Base-by-base conservation (phyloP, 1,284 basidiomycete species). In the Laetiporus sulphureus region DNA sequence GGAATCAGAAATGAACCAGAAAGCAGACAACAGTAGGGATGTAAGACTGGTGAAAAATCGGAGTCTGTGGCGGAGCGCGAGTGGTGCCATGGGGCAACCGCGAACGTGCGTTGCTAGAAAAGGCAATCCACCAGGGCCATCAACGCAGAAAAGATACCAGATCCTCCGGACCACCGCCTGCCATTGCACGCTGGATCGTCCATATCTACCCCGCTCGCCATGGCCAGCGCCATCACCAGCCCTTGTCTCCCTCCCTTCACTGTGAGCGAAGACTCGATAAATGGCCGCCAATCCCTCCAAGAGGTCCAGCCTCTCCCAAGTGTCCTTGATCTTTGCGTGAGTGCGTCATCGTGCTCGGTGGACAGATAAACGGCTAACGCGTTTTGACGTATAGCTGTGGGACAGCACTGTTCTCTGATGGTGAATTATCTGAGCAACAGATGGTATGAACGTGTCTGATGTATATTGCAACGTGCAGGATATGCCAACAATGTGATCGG, bases 371-470 rank as follows among this genome's bases (percentile, higher is more conserved):
- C 8, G 12, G 22, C 15, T 4, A 15, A 25, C 7, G 27, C 5
- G 8, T 2, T 21, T 3, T 18, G 15, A 10, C 5, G 23, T 32
- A 3, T 49, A 87, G 83, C 13, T 86, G 83, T 56, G 89, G 90
- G 51, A 90, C 89, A 4, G 88, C 88, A 32, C 69, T 91, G 41
- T 91, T 92, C 68, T 88, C 85, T 27, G 90, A 93, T 62, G 89
- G 87, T 83, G 66, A 27, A 27, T 13, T 27, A 7, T 8, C 25
- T 27, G 25, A 27, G 25, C 25, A 27, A 13, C 25, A 27, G n/a
- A n/a, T 16, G 21, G 27, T 4, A 36, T 13, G 41, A 20, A 5
- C 35, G 16, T 18, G 16, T 19, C 43, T 42, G 33, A 47, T 21
- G 5, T 19, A 11, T 5, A 10, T 15, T 13, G 12, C 2, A 4